These are phyloP conservation scores for Exophiala sideris DNA, from an alignment of 2,329 filamentous ascomycete genomes.

Conservation along the genomic window DNA sequence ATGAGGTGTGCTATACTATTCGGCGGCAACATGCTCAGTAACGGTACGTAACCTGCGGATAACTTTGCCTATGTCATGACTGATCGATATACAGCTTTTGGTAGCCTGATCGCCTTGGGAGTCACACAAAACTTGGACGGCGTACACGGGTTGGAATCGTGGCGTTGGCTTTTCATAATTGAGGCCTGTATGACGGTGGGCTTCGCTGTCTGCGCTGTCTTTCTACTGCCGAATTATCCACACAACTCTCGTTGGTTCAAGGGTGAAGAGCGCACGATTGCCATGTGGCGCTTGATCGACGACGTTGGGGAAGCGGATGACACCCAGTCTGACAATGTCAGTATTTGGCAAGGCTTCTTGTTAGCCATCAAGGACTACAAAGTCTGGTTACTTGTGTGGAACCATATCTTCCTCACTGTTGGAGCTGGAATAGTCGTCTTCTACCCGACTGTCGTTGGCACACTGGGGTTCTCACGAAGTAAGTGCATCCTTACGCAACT, in stretches of 20 bases:
- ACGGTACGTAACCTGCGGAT: conserved; percentile 36
- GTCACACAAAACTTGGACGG: conserved; percentile 1
- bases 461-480: conserved; percentile 45
- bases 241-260: conserved; percentile 40
- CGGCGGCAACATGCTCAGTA: conserved; percentile 62
- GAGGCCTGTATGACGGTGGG: conserved; percentile 31
- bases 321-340: conserved; percentile 34
- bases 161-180: conserved; percentile 33
- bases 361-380: conserved; percentile 11
- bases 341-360: conserved; percentile 23
- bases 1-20: conserved; percentile 32
- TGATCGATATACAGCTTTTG: background rate
- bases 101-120: background rate
- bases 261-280: conserved; percentile 31
- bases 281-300: conserved; percentile 34
- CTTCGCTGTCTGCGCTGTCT: conserved; percentile 33
- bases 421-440: conserved; percentile 61
- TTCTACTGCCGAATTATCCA: conserved; percentile 40
- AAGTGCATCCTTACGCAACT: background rate
- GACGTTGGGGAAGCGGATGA: conserved; percentile 41
- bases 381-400: conserved; percentile 1
- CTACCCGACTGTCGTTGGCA: conserved; percentile 67
- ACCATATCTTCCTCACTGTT: conserved; percentile 35
- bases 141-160: background rate
- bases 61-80: background rate